Evolutionary conservation across 2,329 filamentous ascomycete species (phyloP).

Genomic region (Scytalidium lignicola): DNA sequence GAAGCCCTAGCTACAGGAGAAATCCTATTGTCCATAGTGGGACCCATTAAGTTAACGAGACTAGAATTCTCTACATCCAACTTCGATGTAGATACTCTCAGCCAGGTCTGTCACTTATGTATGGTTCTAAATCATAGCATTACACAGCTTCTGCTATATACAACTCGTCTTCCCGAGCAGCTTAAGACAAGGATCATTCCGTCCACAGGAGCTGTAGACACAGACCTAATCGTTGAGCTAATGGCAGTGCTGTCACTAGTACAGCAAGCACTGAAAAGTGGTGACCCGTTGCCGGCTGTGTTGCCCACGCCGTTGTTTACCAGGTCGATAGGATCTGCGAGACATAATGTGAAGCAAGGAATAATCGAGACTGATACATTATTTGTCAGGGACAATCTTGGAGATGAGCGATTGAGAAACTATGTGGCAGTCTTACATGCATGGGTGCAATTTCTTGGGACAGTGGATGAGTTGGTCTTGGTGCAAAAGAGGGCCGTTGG

Average conservation of each 20-base stretch:
- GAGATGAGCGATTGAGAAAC: slow-evolving; percentile 37
- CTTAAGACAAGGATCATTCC: slow-evolving; percentile 35
- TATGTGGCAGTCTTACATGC: slow-evolving; percentile 42
- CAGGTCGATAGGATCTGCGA: slow-evolving; percentile 29
- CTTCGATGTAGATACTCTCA: slow-evolving; percentile 30
- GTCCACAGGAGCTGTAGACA: slow-evolving; percentile 35
- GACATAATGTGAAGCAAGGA: slow-evolving; percentile 17
- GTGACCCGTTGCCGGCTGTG: slow-evolving; percentile 41
- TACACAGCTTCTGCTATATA: slow-evolving; percentile 30
- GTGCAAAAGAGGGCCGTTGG: slow-evolving; percentile 39
- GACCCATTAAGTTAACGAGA: slow-evolving; percentile 28
- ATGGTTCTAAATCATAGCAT: slow-evolving; percentile 30
- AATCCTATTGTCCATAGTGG: slow-evolving; percentile 27
- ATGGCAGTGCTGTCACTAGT: slow-evolving; percentile 45
- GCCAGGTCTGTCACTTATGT: slow-evolving; percentile 27
- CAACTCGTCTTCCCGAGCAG: slow-evolving; percentile 29
- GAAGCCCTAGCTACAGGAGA: slow-evolving; percentile 28
- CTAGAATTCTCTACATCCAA: slow-evolving; percentile 34
- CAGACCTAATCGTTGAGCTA: slow-evolving; percentile 40
- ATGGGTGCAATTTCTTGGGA: slow-evolving; percentile 38
- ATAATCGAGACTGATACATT: slow-evolving; percentile 13
- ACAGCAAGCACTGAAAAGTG: slow-evolving; percentile 42
- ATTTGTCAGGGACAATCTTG: slow-evolving; percentile 29
- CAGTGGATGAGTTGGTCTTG: slow-evolving; percentile 40
- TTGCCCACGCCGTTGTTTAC: slow-evolving; percentile 38